Base-by-base conservation (phyloP, 2,329 filamentous ascomycete genomes). In the Ceratocystis huliohia region DNA sequence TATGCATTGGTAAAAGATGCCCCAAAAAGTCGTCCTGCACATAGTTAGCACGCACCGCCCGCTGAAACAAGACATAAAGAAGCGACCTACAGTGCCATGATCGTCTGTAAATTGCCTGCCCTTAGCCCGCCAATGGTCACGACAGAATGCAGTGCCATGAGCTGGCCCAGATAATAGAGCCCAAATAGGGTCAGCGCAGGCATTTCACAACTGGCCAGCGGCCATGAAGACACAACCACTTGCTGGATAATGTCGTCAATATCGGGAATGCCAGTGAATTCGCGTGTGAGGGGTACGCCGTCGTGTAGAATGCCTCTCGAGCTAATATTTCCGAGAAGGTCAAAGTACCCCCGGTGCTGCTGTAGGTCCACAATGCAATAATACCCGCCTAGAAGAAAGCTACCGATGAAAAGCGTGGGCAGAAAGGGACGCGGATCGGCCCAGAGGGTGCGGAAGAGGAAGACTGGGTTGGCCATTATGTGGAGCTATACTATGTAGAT, bases 11-110 rank as follows among this genome's bases (percentile, higher is more conserved):
- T 69, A 70, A 3, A 69, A 45, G 22, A 69, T 30, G 1, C 71
- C 72, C 71, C 71, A 72, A 1, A 69, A 33, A 0, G 68, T 65
- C 0, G 71, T 65, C 46, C 71, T 72, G 8, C 6, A 50, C 13
- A 15, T 5, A n/a, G 66, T 67, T 41, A 67, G 48, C 37, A 62
- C 30, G 3, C 15, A 8, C n/a, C 1, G 5, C 28, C 2, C 10
- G 56, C 6, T 13, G 17, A 41, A 30, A n/a, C 13, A 13, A 53
- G 28, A 37, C 17, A 33, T 3, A 15, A 15, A 4, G 8, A 28
- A 45, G 6, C 20, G 3, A 66, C 70, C 66, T 66, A 71, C 71
- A 67, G 68, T 13, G 67, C 68, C 10, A 73, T 57, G 7, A 70
- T 61, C 6, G 66, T 71, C 8, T 69, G 64, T 22, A 41, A 62